phyloP scores from a whole-genome alignment of 108 stramenopile genomes.

The Craspedostauros australis region DNA sequence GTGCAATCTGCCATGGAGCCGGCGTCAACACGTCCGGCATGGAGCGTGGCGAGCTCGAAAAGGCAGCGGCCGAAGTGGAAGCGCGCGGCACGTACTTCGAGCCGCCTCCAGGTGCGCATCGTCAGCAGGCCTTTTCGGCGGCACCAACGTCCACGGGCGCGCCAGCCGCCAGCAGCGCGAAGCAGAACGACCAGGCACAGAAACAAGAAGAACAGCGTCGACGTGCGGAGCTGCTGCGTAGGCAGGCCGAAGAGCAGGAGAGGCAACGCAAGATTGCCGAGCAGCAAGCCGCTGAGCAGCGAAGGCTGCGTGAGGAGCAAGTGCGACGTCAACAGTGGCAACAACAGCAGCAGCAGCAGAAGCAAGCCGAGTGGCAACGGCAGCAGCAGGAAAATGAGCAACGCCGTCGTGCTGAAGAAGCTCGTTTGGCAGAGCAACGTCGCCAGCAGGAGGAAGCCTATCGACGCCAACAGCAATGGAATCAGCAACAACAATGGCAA shows the following conservation, averaged over 20 bases:
- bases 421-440: constrained; percentile 27
- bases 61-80: constrained; percentile 40
- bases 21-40: constrained; percentile 76
- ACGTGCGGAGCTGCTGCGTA: constrained; percentile 29
- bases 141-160: neutral
- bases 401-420: constrained; percentile 13
- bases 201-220: constrained; percentile 18
- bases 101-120: neutral
- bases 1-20: constrained; percentile 77
- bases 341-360: constrained; percentile 26
- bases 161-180: constrained; percentile 2
- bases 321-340: constrained; percentile 15
- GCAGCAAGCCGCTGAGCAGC: constrained; percentile 41
- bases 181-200: constrained; percentile 11
- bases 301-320: constrained; percentile 12
- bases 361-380: constrained; percentile 33
- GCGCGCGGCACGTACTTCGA: constrained; percentile 31
- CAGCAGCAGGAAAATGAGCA: constrained; percentile 27
- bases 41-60: constrained; percentile 76
- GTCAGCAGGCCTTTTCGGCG: constrained; percentile 1
- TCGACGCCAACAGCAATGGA: constrained; percentile 30
- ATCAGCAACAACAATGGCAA: constrained; percentile 9
- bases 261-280: constrained; percentile 33
- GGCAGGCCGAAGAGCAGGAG: constrained; percentile 38
- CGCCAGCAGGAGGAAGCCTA: constrained; percentile 41